phyloP scores from a whole-genome alignment of 2,329 filamentous ascomycete genomes.

The Aspergillus pseudoterreus region DNA sequence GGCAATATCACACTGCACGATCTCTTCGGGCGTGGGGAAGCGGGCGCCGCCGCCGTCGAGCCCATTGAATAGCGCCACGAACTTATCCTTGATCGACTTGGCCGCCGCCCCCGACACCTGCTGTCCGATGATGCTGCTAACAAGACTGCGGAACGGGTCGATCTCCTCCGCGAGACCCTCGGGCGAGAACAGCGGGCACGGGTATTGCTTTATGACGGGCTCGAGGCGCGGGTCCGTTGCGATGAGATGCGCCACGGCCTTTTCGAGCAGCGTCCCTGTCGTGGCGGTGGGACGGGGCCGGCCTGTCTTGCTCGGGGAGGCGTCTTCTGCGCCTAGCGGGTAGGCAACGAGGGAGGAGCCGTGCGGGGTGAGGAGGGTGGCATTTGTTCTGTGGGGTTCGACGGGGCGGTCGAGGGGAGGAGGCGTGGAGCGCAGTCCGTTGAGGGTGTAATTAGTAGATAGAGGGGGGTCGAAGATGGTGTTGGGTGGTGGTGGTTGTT shows the following conservation, averaged over 20 bases:
- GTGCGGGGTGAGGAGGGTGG: constrained; percentile 46
- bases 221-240: constrained; percentile 68
- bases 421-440: constrained; percentile 40
- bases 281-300: constrained; percentile 50
- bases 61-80: constrained; percentile 66
- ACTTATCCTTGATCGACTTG: constrained; percentile 81
- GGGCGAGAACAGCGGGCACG: constrained; percentile 75
- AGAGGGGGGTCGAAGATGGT: constrained; percentile 20
- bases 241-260: constrained; percentile 72
- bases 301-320: constrained; percentile 39
- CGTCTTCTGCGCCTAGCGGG: constrained; percentile 37
- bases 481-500: constrained; percentile 29
- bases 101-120: constrained; percentile 94
- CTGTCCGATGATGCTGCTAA: constrained; percentile 88
- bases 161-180: constrained; percentile 78
- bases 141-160: constrained; percentile 81
- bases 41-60: constrained; percentile 1
- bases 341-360: constrained; percentile 47
- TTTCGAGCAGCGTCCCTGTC: constrained; percentile 68
- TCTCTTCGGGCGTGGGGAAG: constrained; percentile 75
- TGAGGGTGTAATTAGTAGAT: constrained; percentile 21
- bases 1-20: constrained; percentile 61
- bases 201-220: constrained; percentile 67
- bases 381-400: constrained; percentile 47
- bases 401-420: constrained; percentile 43